Conservation (phyloP, 768 basidiomycete genomes). For the Sistotremastrum suecicum region DNA sequence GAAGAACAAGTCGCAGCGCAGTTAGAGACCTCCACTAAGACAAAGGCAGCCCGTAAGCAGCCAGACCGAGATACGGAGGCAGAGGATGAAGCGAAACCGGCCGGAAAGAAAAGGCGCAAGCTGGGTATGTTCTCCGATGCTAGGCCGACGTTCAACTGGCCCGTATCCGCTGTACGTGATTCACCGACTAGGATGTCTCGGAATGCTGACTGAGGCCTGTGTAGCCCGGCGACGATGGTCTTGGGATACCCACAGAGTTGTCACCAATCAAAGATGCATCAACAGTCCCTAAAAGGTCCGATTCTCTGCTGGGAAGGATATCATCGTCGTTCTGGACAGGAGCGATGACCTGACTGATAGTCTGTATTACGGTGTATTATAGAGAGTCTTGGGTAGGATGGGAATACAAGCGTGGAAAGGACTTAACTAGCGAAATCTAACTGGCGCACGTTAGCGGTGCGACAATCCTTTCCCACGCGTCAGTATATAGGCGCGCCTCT, state of each 20-base stretch:
- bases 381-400: too few species aligned
- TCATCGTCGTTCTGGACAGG: too few species aligned
- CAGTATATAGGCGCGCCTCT: background rate
- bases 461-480: too few species aligned
- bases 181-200: slow-evolving; percentile 7
- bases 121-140: slow-evolving; percentile 43
- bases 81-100: slow-evolving; percentile 4
- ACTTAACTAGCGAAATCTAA: too few species aligned
- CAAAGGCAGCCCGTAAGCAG: slow-evolving; percentile 2
- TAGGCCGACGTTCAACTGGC: slow-evolving; percentile 30
- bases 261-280: slow-evolving; percentile 52
- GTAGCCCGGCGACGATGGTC: slow-evolving; percentile 20
- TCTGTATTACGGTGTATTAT: too few species aligned
- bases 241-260: slow-evolving; percentile 52
- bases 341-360: too few species aligned
- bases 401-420: too few species aligned
- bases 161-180: slow-evolving; percentile 23
- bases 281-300: slow-evolving; percentile 31
- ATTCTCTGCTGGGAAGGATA: too few species aligned
- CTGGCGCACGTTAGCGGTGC: too few species aligned
- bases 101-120: slow-evolving; percentile 51
- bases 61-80: background rate
- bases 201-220: background rate
- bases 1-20: slow-evolving; percentile 3
- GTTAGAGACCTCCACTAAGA: slow-evolving; percentile 3